Evolutionary conservation across 202 grass and related monocot genomes (phyloP).

Genomic region (Musa balbisiana): DNA sequence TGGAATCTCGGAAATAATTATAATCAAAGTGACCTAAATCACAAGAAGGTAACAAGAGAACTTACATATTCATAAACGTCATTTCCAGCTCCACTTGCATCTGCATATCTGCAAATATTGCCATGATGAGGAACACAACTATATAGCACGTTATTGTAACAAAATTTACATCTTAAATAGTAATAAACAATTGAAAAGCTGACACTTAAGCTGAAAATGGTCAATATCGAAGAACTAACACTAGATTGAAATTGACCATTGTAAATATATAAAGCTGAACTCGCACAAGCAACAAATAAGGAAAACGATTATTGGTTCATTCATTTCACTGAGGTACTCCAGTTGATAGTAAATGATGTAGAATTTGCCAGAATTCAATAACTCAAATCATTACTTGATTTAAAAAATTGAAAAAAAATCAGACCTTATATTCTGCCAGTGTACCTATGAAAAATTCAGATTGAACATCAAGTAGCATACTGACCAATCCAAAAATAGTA

Average conservation of each 20-base stretch:
- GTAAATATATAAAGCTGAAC: too few species aligned
- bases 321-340: not conserved
- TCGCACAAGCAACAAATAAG: not conserved
- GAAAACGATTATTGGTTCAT: not conserved
- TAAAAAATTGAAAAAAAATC: not conserved
- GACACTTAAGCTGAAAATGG: not conserved
- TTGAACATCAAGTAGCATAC: too few species aligned
- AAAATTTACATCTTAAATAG: too few species aligned
- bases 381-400: not conserved
- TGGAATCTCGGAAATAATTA: not conserved
- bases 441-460: too few species aligned
- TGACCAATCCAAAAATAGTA: too few species aligned
- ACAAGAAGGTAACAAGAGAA: not conserved
- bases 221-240: not conserved
- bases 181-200: not conserved
- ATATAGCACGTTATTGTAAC: too few species aligned
- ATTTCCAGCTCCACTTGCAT: conserved; percentile 71
- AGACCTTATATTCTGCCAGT: too few species aligned
- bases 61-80: conserved; percentile 95
- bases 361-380: not conserved
- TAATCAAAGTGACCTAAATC: not conserved
- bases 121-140: not conserved
- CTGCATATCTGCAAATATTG: conserved; percentile 57
- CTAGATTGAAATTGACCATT: not conserved
- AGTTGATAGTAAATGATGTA: not conserved